Conservation (phyloP, 202 grass and related monocot genomes). For the Musa balbisiana region DNA sequence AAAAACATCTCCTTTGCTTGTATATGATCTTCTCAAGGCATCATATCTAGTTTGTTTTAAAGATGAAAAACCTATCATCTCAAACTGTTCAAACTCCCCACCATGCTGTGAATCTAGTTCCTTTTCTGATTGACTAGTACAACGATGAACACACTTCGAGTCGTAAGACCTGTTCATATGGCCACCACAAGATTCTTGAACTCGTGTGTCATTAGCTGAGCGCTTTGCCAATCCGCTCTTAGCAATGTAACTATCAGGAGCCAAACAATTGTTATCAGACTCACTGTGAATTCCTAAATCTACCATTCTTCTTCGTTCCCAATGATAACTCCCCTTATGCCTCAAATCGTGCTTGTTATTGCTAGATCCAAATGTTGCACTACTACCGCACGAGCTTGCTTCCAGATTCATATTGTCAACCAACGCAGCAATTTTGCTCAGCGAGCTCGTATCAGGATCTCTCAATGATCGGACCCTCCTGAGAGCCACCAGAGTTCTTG, state of each 20-base stretch:
- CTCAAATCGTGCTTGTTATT: constrained; percentile 56
- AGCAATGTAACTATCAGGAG: not conserved
- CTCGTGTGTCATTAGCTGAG: not conserved
- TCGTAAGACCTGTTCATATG: not conserved
- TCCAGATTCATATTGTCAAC: constrained; percentile 63
- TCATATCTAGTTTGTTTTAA: not conserved
- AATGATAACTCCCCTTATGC: constrained; percentile 43
- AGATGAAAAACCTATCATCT: not conserved
- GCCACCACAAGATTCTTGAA: not conserved
- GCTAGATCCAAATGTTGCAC: constrained; percentile 29
- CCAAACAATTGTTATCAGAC: not conserved
- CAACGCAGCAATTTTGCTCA: constrained; percentile 57
- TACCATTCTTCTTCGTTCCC: constrained; percentile 49
- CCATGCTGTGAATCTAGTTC: not conserved
- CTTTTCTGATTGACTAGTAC: not conserved
- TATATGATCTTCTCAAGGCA: not conserved
- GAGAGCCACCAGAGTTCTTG: constrained; percentile 63
- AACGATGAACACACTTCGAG: not conserved
- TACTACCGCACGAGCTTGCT: constrained; percentile 37
- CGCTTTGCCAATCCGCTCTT: not conserved
- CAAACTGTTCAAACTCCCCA: not conserved
- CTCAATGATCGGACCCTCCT: constrained; percentile 85
- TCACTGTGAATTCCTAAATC: not conserved
- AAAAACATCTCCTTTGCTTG: not conserved
- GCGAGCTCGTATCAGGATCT: constrained; percentile 94